These are phyloP conservation scores for Ichthyophthirius multifiliis DNA, from an alignment of 169 alveolate genomes.

Conservation along the genomic window DNA sequence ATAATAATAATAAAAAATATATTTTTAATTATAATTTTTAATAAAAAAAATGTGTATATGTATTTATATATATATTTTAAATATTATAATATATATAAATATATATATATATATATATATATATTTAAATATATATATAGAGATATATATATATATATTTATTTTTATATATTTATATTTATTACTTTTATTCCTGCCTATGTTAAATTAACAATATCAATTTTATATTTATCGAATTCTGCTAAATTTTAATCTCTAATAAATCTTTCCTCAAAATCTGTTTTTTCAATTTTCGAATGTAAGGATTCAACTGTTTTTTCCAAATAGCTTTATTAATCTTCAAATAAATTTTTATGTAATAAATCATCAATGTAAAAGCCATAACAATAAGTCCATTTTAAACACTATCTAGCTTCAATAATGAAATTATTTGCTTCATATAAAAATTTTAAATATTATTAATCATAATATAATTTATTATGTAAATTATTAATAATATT, in stretches of 20 bases:
- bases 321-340: slow-evolving; percentile 14
- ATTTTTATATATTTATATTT: too few relatives aligned
- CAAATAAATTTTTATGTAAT: slow-evolving; percentile 50
- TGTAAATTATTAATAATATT: neutral
- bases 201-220: neutral
- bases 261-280: neutral
- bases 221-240: slow-evolving; percentile 3
- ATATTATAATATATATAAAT: too few relatives aligned
- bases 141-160: too few relatives aligned
- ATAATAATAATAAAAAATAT: too few relatives aligned
- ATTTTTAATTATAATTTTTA: too few relatives aligned
- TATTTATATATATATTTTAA: too few relatives aligned
- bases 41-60: too few relatives aligned
- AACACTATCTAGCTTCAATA: slow-evolving; percentile 66
- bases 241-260: neutral
- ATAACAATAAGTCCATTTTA: slow-evolving; percentile 70
- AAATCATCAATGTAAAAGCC: slow-evolving; percentile 55
- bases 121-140: too few relatives aligned
- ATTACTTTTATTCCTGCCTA: slow-evolving; percentile 2
- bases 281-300: neutral
- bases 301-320: neutral
- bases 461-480: neutral
- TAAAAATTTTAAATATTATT: slow-evolving; percentile 45
- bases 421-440: slow-evolving; percentile 62
- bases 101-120: too few relatives aligned